phyloP scores from a whole-genome alignment of 768 basidiomycete species.

The Leccinum arenicola region DNA sequence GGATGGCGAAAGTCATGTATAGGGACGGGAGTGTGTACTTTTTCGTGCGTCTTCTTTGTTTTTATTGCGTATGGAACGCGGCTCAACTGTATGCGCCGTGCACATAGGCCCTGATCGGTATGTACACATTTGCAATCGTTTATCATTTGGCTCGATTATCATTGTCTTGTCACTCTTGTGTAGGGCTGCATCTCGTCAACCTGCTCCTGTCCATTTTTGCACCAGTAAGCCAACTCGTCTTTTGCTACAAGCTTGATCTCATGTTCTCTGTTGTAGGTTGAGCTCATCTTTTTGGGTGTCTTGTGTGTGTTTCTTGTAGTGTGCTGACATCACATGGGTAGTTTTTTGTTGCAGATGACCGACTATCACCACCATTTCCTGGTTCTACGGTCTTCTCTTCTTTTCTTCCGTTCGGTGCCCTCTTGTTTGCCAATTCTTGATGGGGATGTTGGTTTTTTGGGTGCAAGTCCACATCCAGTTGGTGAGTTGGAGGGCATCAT shows the following conservation, averaged over 20 bases:
- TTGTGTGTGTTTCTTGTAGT: constrained; percentile 13
- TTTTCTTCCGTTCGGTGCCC: background rate
- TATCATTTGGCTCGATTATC: background rate
- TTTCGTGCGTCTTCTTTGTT: constrained; percentile 11
- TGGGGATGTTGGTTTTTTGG: background rate
- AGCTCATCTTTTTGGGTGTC: constrained; percentile 23
- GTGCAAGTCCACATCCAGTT: no score
- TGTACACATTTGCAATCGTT: background rate
- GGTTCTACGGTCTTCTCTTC: background rate
- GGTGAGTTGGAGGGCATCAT: no score
- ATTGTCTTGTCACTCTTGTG: background rate
- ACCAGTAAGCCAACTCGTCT: constrained; percentile 14
- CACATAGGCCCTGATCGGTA: constrained; percentile 23
- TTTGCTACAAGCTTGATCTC: background rate
- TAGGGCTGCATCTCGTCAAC: constrained; percentile 26
- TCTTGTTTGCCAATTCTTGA: background rate
- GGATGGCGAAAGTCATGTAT: constrained; percentile 11
- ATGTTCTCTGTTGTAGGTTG: constrained; percentile 10
- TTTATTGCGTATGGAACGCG: background rate
- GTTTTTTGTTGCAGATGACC: background rate
- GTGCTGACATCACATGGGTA: background rate
- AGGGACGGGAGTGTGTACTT: constrained; percentile 28
- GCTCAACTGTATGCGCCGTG: background rate
- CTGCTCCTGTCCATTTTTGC: constrained; percentile 15
- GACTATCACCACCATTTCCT: background rate